phyloP scores from a whole-genome alignment of 2,329 filamentous ascomycete genomes.

The Mycocentrospora acerina region DNA sequence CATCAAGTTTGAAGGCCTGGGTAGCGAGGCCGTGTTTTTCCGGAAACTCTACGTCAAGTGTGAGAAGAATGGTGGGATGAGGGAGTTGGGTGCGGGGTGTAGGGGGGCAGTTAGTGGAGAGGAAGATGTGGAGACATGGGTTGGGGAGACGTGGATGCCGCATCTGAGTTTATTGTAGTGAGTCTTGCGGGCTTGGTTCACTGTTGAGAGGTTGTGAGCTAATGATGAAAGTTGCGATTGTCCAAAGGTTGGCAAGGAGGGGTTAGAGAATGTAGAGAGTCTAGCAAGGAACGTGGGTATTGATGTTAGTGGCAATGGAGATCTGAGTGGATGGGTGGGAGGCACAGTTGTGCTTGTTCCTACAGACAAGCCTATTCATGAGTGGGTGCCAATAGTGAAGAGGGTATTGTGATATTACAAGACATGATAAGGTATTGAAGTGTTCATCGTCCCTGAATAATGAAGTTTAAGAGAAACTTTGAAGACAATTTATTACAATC shows the following conservation, averaged over 20 bases:
- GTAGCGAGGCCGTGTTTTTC: slow-evolving; percentile 42
- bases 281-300: slow-evolving; percentile 26
- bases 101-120: slow-evolving; percentile 29
- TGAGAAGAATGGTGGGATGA: slow-evolving; percentile 28
- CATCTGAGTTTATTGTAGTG: slow-evolving; percentile 48
- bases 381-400: slow-evolving; percentile 42
- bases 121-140: slow-evolving; percentile 32
- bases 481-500: no score
- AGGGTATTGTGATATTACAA: slow-evolving; percentile 31
- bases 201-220: not conserved
- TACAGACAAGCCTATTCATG: slow-evolving; percentile 39
- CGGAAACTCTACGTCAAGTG: slow-evolving; percentile 44
- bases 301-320: slow-evolving; percentile 19
- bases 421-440: no score
- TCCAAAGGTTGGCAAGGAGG: slow-evolving; percentile 19
- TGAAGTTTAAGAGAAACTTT: no score
- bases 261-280: slow-evolving; percentile 22
- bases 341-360: slow-evolving; percentile 44
- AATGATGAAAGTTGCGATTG: slow-evolving; percentile 27
- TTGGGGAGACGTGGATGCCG: slow-evolving; percentile 35
- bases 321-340: slow-evolving; percentile 35
- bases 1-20: slow-evolving; percentile 33
- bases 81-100: slow-evolving; percentile 28
- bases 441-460: no score
- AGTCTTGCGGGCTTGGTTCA: slow-evolving; percentile 14